Base-by-base conservation (phyloP, 352 stramenopile genomes). In the Salisapilia sapeloensis region DNA sequence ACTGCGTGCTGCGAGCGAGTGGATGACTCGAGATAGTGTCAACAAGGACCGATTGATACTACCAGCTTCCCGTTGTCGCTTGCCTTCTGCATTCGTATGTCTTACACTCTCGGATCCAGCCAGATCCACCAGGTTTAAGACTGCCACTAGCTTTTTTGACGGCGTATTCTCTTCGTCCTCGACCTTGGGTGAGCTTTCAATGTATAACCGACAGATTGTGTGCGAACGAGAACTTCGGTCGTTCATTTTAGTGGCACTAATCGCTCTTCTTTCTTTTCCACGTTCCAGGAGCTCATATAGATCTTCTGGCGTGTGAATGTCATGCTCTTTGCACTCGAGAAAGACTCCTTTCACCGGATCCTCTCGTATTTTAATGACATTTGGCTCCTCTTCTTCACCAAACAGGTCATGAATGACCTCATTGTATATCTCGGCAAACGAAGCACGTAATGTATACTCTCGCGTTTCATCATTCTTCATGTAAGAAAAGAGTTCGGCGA, bases 371-470 rank as follows among this genome's bases (percentile, higher is more conserved):
- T 91, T 78, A 35, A 94, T 50, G 17, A 48, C 75, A 7, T 29
- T 34, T n/a, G 38, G 49, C 32, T 60, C 53, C 12, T 64, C 62
- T 45, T 25, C 53, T 0, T 49, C 30, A n/a, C 56, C 69, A 6
- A 99, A 66, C 29, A 99, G 60, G 54, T 99, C 95, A 6, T 79
- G 59, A 8, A 99, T 86, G 29, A 96, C 85, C 61, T 99, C 95
- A 47, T 99, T 98, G 64, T 99, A 99, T 45, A 99, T 98, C 60
- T 99, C 95, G 22, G 99, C 65, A 48, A 97, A 99, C n/a, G 86
- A 97, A 11, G 96, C 91, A 22, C 94, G 72, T 20, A 99, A 53
- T 9, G 98, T 53, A 53, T 97, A 98, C 34, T 96, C 75, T 9
- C 91, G 60, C 37, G 97, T 64, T 4, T 44, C 49, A 39, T 70